Evolutionary conservation across 208 protist genomes (phyloP), one percentile per base, ranked within the genome.

Genomic region (Phytomonas serpens): DNA sequence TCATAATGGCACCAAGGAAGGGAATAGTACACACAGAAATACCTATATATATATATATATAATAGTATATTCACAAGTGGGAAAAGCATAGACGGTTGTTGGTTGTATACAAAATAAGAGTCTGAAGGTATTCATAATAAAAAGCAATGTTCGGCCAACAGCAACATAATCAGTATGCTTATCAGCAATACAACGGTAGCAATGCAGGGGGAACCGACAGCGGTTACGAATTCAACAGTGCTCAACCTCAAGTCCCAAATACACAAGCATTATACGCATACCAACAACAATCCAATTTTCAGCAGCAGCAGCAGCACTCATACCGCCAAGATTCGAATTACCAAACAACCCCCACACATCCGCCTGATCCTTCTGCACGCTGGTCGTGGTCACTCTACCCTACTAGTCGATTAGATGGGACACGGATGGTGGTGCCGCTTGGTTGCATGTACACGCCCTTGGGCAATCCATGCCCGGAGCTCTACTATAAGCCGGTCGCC

Each of bases 371-470:
- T 13, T 69, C 81, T 11, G 81, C 78, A 34, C 91, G 98, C 61
- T 99, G 97, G 86, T 98, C 94, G 19, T 99, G 97, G 96, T 97
- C 96, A 75, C 74, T 96, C 5, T 99, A 95, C 86, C 98, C 98
- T 33, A 88, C 88, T 10, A 96, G 90, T 65, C 88, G 96, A 27
- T 69, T 99, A n/a, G 98, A 99, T 67, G 93, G 92, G 4, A 91
- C 93, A 5, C 87, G 92, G 33, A 91, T 98, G 84, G 89, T 99
- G 31, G 90, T 99, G 3, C 98, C 98, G 30, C 86, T 99, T 34
- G 97, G 95, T 14, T 97, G 91, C 71, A 76, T 99, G 61, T 99
- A 99, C 84, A 98, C 97, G 23, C 98, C 98, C 27, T 82, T 99
- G 38, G 98, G 96, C 68, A 67, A 85, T 62, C 71, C 85, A 1